These are phyloP conservation scores for Mucor plumbeus DNA, from an alignment of 371 early-diverging fungal species.

Conservation along the genomic window DNA sequence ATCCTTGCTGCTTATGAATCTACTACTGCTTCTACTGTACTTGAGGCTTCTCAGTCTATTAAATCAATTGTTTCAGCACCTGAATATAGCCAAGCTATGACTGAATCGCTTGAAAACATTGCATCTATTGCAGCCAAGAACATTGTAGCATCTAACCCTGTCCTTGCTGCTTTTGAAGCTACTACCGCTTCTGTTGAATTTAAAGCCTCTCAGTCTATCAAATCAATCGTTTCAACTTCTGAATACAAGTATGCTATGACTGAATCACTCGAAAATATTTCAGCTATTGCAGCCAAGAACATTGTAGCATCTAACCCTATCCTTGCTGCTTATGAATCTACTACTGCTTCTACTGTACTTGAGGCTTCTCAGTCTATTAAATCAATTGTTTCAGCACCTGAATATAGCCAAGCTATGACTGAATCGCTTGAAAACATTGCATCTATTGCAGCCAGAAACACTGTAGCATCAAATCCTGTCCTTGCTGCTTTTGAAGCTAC, in stretches of 20 bases:
- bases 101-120: background rate
- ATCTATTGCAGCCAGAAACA: background rate
- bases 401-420: background rate
- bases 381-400: background rate
- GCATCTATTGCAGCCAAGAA: background rate
- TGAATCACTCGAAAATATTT: background rate
- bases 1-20: slow-evolving; percentile 14
- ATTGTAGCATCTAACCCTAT: background rate
- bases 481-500: slow-evolving; percentile 19
- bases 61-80: background rate
- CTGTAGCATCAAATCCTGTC: background rate
- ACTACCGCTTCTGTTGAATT: background rate
- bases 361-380: slow-evolving; percentile 3
- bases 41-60: slow-evolving; percentile 3
- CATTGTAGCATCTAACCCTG: background rate
- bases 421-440: background rate
- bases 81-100: background rate
- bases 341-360: background rate
- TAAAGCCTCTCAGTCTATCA: background rate
- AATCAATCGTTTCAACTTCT: background rate
- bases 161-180: slow-evolving; percentile 15
- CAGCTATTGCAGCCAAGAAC: background rate
- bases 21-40: background rate
- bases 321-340: slow-evolving; percentile 16
- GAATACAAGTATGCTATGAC: background rate